phyloP scores from a whole-genome alignment of 1,284 basidiomycete species.

The Farysia itapuensis region DNA sequence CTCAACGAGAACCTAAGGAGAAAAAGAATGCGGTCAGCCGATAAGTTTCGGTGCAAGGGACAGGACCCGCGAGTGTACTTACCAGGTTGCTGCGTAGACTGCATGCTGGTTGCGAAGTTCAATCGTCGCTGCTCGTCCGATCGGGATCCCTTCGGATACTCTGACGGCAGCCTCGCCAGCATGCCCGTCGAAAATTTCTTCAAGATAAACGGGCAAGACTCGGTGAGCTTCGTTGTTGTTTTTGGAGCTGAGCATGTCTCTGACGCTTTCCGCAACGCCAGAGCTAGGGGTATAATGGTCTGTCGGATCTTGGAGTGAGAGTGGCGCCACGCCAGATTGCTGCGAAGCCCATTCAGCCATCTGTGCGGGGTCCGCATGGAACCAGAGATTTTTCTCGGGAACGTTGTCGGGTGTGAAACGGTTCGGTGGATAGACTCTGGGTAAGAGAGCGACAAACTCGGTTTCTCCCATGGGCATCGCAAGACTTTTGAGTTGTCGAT shows the following conservation, averaged over 20 bases:
- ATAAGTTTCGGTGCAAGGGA: background rate
- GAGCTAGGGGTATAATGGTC: slow-evolving; percentile 36
- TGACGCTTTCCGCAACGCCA: slow-evolving; percentile 28
- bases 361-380: slow-evolving; percentile 74
- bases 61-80: slow-evolving; percentile 2
- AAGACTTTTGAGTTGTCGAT: slow-evolving; percentile 23
- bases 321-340: slow-evolving; percentile 74
- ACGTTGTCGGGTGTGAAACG: slow-evolving; percentile 85
- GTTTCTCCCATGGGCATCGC: slow-evolving; percentile 8
- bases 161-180: slow-evolving; percentile 70
- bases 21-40: background rate
- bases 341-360: slow-evolving; percentile 80
- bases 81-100: slow-evolving; percentile 96
- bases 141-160: slow-evolving; percentile 75
- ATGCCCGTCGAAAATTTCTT: slow-evolving; percentile 69
- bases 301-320: slow-evolving; percentile 5
- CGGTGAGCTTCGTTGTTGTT: slow-evolving; percentile 1
- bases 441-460: slow-evolving; percentile 41
- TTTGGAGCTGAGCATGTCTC: slow-evolving; percentile 19
- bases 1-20: slow-evolving; percentile 42
- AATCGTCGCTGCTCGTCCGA: slow-evolving; percentile 80
- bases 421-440: slow-evolving; percentile 63
- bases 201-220: slow-evolving; percentile 52
- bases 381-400: slow-evolving; percentile 80
- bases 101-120: slow-evolving; percentile 92